Percentiles rank a stretch among this genome's conserved stretches.
These are phyloP conservation scores for Kodamaea sagamina DNA, from an alignment of 805 yeast species.

Conservation along the genomic window DNA sequence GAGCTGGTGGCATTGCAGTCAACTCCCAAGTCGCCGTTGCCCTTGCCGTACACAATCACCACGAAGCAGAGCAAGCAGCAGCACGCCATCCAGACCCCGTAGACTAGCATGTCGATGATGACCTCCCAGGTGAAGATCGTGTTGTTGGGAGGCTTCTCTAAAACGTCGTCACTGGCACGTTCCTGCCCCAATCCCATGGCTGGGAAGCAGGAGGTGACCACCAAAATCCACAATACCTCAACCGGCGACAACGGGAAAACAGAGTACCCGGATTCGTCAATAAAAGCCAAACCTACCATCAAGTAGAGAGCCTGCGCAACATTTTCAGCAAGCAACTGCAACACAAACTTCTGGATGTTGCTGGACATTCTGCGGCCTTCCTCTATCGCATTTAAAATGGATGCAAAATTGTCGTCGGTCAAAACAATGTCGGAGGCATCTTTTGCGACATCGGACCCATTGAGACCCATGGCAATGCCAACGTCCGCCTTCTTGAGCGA, in stretches of 20 bases:
- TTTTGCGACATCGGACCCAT: slow-evolving; percentile 84
- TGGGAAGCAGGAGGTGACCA: slow-evolving; percentile 78
- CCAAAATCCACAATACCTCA: slow-evolving; percentile 78
- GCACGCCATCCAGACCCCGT: slow-evolving; percentile 74
- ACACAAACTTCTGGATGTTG: slow-evolving; percentile 75
- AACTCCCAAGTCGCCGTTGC: slow-evolving; percentile 63
- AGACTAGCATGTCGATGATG: slow-evolving; percentile 65
- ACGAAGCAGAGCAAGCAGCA: slow-evolving; percentile 69
- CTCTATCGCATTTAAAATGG: slow-evolving; percentile 74
- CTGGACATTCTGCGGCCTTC: slow-evolving; percentile 81
- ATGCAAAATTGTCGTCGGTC: slow-evolving; percentile 72
- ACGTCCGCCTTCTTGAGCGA: slow-evolving; percentile 75
- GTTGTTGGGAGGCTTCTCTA: slow-evolving; percentile 65
- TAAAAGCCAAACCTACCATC: slow-evolving; percentile 74
- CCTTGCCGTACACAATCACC: slow-evolving; percentile 65
- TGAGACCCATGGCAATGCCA: slow-evolving; percentile 79
- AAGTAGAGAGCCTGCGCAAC: slow-evolving; percentile 62
- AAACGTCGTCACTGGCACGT: slow-evolving; percentile 60
- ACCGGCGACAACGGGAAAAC: slow-evolving; percentile 81
- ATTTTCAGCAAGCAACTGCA: slow-evolving; percentile 71
- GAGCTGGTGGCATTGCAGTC: slow-evolving; percentile 56
- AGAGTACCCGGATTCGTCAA: slow-evolving; percentile 61
- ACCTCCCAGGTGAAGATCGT: slow-evolving; percentile 68
- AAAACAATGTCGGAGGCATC: slow-evolving; percentile 78
- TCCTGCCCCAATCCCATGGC: slow-evolving; percentile 82